Conservation (phyloP, 2,329 filamentous ascomycete species). For the Lasiodiplodia sp. region DNA sequence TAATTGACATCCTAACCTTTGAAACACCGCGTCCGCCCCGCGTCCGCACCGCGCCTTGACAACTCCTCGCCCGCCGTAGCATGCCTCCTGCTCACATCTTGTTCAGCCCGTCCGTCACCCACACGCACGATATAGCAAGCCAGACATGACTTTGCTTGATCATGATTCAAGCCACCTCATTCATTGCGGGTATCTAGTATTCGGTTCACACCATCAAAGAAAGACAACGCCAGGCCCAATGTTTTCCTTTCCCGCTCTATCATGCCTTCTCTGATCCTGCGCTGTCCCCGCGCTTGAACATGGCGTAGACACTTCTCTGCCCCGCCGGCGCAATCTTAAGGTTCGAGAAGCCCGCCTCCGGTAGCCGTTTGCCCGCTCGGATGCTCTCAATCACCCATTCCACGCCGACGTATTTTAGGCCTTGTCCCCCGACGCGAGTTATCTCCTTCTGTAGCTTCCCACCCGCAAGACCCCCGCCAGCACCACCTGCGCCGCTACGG, state of each 20-base stretch:
- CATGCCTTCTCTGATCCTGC: not conserved
- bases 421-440: slow-evolving; percentile 68
- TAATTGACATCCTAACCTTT: not conserved
- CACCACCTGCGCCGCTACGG: slow-evolving; percentile 52
- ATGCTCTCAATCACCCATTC: slow-evolving; percentile 66
- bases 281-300: not conserved
- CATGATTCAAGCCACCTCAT: not conserved
- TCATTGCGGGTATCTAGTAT: slow-evolving; percentile 1
- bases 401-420: slow-evolving; percentile 78
- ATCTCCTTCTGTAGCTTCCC: slow-evolving; percentile 86
- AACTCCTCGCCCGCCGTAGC: not conserved
- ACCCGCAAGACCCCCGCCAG: slow-evolving; percentile 77
- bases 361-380: slow-evolving; percentile 64
- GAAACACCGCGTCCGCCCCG: not conserved
- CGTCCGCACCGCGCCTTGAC: too few relatives aligned
- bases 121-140: not conserved
- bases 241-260: not conserved
- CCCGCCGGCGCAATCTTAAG: slow-evolving; percentile 57
- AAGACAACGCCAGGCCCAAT: slow-evolving; percentile 11
- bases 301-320: slow-evolving; percentile 19
- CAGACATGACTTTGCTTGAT: not conserved
- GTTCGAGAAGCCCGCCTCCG: slow-evolving; percentile 75
- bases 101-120: not conserved
- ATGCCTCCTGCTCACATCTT: too few relatives aligned
- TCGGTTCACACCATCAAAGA: not conserved